These are phyloP conservation scores for Hypericum perforatum DNA, from an alignment of 345 rosid species.

Conservation along the genomic window DNA sequence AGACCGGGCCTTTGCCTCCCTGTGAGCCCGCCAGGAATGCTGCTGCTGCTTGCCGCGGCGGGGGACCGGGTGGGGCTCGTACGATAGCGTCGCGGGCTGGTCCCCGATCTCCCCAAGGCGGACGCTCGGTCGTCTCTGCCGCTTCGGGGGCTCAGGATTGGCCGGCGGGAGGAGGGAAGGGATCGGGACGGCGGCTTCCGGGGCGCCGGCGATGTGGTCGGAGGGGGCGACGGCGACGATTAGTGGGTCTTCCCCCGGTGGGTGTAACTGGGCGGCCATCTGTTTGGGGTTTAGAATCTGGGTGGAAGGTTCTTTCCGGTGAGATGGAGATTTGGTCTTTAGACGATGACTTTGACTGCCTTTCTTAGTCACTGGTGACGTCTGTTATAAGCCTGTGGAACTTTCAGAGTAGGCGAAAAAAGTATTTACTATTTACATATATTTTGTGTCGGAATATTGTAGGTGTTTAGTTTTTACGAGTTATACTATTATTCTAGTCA, in stretches of 20 bases:
- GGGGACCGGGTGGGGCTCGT: constrained; percentile 23
- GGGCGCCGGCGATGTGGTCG: constrained; percentile 18
- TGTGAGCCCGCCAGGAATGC: constrained; percentile 27
- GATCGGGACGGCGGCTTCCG: constrained; percentile 34
- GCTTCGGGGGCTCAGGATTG: constrained; percentile 45
- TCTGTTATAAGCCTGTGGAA: too few relatives aligned
- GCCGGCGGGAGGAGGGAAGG: constrained; percentile 24
- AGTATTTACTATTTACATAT: too few relatives aligned
- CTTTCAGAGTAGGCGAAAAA: too few relatives aligned
- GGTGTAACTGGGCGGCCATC: constrained; percentile 58
- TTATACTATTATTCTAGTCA: too few relatives aligned
- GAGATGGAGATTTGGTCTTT: too few relatives aligned
- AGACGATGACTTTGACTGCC: too few relatives aligned
- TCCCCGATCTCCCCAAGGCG: constrained; percentile 90
- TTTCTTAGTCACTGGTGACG: too few relatives aligned
- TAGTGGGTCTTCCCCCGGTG: constrained; percentile 22
- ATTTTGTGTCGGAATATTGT: too few relatives aligned
- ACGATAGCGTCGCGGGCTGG: constrained; percentile 50
- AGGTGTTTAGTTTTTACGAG: too few relatives aligned
- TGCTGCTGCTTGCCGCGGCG: constrained; percentile 35
- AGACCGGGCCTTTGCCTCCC: constrained; percentile 45
- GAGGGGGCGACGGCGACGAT: constrained; percentile 16
- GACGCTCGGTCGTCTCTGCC: constrained; percentile 83
- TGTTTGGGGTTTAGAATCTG: too few relatives aligned
- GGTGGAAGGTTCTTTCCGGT: too few relatives aligned